Conservation (phyloP, 2,329 filamentous ascomycete species). For the Microcyclospora pomicola region DNA sequence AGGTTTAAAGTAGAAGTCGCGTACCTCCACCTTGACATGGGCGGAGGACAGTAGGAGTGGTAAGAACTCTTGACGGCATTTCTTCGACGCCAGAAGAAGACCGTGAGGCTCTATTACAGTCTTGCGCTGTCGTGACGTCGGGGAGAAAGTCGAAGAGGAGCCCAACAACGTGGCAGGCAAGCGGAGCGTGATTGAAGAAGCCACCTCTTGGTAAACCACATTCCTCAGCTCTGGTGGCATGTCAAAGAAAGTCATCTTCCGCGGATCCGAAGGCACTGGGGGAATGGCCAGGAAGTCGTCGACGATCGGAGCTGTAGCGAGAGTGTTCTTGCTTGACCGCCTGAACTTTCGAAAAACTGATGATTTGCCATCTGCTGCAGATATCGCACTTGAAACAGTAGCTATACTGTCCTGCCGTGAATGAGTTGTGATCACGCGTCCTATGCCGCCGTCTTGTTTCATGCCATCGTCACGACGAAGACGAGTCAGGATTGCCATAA, state of each 20-base stretch:
- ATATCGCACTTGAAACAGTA: no score
- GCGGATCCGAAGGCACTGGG: not conserved
- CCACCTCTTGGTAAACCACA: conserved; percentile 14
- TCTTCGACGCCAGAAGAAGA: conserved; percentile 14
- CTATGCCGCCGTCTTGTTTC: no score
- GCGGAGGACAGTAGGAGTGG: conserved; percentile 15
- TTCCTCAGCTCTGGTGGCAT: conserved; percentile 21
- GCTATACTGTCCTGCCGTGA: no score
- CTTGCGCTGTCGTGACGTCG: not conserved
- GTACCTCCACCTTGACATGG: conserved; percentile 7
- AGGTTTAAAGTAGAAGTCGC: conserved; percentile 16
- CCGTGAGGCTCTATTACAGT: conserved; percentile 3
- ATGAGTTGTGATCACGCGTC: no score
- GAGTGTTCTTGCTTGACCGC: no score
- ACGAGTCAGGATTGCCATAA: no score
- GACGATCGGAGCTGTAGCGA: no score
- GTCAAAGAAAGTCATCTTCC: conserved; percentile 14
- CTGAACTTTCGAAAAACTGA: no score
- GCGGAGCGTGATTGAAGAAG: conserved; percentile 5
- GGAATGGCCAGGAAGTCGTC: no score
- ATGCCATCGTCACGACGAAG: no score
- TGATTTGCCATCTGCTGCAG: no score
- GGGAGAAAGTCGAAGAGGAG: no score
- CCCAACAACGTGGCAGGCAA: conserved; percentile 4
- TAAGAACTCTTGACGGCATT: conserved; percentile 14